Percentiles rank a stretch among this genome's conserved stretches.
Conservation (phyloP, 179 eudicot genomes). For the Heliamphora ciliata region DNA sequence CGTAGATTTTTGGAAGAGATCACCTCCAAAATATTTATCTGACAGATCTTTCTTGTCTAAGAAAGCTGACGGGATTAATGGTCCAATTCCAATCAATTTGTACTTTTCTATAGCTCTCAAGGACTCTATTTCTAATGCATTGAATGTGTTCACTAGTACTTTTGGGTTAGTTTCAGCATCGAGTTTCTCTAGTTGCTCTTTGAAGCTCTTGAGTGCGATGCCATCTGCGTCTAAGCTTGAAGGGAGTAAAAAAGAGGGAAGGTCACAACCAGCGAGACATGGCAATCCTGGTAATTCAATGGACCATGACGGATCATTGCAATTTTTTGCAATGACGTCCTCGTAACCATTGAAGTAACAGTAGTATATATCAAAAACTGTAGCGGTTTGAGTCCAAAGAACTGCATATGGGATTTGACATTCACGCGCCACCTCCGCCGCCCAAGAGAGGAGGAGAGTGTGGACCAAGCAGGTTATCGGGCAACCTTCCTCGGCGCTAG, state of each 20-base stretch:
- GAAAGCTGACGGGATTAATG: background rate
- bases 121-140: too few relatives aligned
- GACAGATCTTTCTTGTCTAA: slow-evolving; percentile 19
- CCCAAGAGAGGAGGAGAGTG: slow-evolving; percentile 30
- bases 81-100: background rate
- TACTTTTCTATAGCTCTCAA: too few relatives aligned
- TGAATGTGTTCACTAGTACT: too few relatives aligned
- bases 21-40: slow-evolving; percentile 14
- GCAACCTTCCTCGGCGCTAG: slow-evolving; percentile 10
- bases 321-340: background rate
- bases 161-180: too few relatives aligned
- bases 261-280: too few relatives aligned
- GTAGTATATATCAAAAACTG: slow-evolving; percentile 19
- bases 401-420: background rate
- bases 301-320: too few relatives aligned
- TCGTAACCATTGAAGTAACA: slow-evolving; percentile 22
- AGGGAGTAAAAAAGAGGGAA: too few relatives aligned
- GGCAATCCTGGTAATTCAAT: too few relatives aligned
- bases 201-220: too few relatives aligned
- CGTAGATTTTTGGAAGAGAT: background rate
- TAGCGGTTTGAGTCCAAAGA: slow-evolving; percentile 26
- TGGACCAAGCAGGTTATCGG: slow-evolving; percentile 25
- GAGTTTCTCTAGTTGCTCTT: too few relatives aligned
- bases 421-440: slow-evolving; percentile 23
- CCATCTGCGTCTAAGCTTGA: too few relatives aligned